A percentile compares a stretch with the other conserved stretches of the same genome.
Conservation (phyloP, 805 yeast species). For the Ogataea angusta region DNA sequence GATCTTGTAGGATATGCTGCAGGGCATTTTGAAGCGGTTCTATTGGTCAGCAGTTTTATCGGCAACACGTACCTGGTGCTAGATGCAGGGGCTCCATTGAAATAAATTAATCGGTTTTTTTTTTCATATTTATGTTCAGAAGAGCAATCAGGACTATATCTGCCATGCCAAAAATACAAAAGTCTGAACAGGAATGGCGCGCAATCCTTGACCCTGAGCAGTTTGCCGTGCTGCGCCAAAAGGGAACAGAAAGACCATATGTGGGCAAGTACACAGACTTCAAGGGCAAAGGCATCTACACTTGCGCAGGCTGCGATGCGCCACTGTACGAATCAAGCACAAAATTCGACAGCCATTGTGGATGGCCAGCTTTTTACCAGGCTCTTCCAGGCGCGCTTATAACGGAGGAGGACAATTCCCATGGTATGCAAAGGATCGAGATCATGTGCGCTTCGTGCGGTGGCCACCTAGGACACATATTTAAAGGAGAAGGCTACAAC, state of each 20-base stretch:
- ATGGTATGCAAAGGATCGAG: conserved; percentile 84
- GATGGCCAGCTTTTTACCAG: conserved; percentile 97
- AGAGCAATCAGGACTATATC: conserved; percentile 1
- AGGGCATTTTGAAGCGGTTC: conserved; percentile 14
- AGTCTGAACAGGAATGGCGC: conserved; percentile 67
- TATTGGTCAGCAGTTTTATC: neutral
- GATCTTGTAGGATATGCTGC: conserved; percentile 14
- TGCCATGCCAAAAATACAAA: conserved; percentile 15
- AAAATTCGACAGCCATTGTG: conserved; percentile 89
- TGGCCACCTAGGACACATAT: conserved; percentile 94
- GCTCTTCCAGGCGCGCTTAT: conserved; percentile 79
- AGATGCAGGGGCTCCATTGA: conserved; percentile 5
- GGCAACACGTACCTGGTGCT: conserved; percentile 4
- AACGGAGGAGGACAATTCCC: conserved; percentile 54
- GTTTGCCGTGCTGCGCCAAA: conserved; percentile 70
- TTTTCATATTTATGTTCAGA: conserved; percentile 1
- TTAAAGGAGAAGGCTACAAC: conserved; percentile 85
- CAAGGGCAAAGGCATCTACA: conserved; percentile 58
- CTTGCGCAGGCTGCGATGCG: conserved; percentile 80
- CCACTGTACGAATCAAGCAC: conserved; percentile 78
- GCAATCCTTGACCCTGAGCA: conserved; percentile 75
- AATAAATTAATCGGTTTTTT: neutral
- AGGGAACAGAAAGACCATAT: conserved; percentile 67
- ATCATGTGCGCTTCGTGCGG: conserved; percentile 87
- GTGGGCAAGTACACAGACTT: conserved; percentile 58